Conservation (phyloP, 2,329 filamentous ascomycete species). For the Thelonectria blattea region DNA sequence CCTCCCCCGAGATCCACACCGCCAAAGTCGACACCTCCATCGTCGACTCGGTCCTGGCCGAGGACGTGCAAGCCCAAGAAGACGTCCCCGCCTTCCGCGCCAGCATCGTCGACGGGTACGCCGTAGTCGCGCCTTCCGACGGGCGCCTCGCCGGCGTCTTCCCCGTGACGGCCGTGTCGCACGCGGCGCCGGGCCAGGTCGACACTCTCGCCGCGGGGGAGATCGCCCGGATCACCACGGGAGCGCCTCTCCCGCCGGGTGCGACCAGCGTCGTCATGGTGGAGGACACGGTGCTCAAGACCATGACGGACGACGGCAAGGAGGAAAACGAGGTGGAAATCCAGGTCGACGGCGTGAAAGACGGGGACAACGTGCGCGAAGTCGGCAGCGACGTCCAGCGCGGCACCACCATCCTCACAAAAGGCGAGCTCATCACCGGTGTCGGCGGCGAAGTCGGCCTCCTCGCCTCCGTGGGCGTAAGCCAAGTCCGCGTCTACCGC, state of each 20-base stretch:
- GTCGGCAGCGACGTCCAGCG: constrained; percentile 84
- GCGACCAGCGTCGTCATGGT: constrained; percentile 92
- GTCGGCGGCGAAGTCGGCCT: constrained; percentile 91
- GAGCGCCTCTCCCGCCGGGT: constrained; percentile 85
- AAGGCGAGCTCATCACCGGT: constrained; percentile 82
- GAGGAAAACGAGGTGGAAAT: constrained; percentile 93
- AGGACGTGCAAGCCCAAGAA: constrained; percentile 80
- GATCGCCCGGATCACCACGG: constrained; percentile 91
- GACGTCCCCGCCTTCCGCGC: constrained; percentile 92
- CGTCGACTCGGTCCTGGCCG: constrained; percentile 79
- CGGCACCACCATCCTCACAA: constrained; percentile 72
- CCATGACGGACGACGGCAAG: constrained; percentile 75
- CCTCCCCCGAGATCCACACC: constrained; percentile 62
- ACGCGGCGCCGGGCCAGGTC: constrained; percentile 76
- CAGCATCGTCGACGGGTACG: constrained; percentile 97
- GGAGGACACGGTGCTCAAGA: constrained; percentile 83
- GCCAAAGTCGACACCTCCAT: constrained; percentile 68
- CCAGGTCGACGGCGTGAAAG: constrained; percentile 73
- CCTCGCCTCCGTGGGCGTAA: constrained; percentile 81
- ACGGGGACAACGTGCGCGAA: constrained; percentile 88
- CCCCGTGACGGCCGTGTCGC: constrained; percentile 84
- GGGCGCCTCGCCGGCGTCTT: constrained; percentile 78
- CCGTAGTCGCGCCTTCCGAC: constrained; percentile 70
- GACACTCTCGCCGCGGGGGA: constrained; percentile 72
- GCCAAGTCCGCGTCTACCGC: constrained; percentile 73